Conservation (phyloP, 2,329 filamentous ascomycete species). For the Lojkania enalia region DNA sequence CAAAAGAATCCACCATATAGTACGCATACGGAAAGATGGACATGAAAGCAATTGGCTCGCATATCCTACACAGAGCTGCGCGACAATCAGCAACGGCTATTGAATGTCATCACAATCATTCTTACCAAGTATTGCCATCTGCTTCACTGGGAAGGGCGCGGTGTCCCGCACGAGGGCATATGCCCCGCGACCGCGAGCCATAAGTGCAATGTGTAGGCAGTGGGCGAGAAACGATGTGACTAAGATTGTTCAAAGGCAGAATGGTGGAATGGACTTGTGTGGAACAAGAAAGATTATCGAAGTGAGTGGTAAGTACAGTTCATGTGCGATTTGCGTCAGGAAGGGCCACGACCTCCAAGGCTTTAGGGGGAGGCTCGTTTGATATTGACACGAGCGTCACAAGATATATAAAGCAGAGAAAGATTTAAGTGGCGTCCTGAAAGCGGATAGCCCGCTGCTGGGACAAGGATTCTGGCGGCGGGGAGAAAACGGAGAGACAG, state of each 20-base stretch:
- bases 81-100: slow-evolving; percentile 4
- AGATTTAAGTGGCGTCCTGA: slow-evolving; percentile 46
- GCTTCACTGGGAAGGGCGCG: slow-evolving; percentile 59
- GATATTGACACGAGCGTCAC: slow-evolving; percentile 39
- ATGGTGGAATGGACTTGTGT: slow-evolving; percentile 2
- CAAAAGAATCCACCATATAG: slow-evolving; percentile 93
- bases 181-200: slow-evolving; percentile 36
- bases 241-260: slow-evolving; percentile 25
- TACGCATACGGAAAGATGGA: slow-evolving; percentile 99
- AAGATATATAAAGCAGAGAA: slow-evolving; percentile 44
- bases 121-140: slow-evolving; percentile 61
- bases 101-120: background rate
- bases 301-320: slow-evolving; percentile 22
- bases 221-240: slow-evolving; percentile 5
- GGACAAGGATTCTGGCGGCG: slow-evolving; percentile 43
- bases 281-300: slow-evolving; percentile 1
- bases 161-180: slow-evolving; percentile 35
- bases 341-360: slow-evolving; percentile 25
- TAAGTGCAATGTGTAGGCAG: slow-evolving; percentile 17
- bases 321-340: slow-evolving; percentile 36
- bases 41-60: slow-evolving; percentile 99
- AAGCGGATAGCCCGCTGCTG: slow-evolving; percentile 39
- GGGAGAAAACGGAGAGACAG: slow-evolving; percentile 44
- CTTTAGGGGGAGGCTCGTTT: slow-evolving; percentile 31
- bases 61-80: slow-evolving; percentile 87